Conservation (phyloP, 1,284 basidiomycete genomes). For the Fistulina hepatica region DNA sequence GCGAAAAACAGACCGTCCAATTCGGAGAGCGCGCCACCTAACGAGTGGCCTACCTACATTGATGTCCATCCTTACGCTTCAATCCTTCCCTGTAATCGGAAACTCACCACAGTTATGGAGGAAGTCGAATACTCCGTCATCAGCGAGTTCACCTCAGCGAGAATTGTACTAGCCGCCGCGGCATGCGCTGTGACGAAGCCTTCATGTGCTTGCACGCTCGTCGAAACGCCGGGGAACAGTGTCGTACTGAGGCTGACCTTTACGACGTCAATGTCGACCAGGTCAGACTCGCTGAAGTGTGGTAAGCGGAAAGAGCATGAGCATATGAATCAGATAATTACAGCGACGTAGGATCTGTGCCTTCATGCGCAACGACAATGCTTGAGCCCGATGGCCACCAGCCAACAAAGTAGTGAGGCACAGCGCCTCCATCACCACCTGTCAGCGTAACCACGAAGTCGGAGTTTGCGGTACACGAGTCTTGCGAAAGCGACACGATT, state of each 20-base stretch:
- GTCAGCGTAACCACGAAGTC: slow-evolving; percentile 28
- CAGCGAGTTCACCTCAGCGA: slow-evolving; percentile 15
- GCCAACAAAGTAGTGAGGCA: slow-evolving; percentile 38
- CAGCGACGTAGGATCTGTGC: slow-evolving; percentile 37
- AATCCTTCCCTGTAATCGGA: too few relatives aligned
- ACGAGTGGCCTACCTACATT: slow-evolving; percentile 47
- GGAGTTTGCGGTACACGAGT: slow-evolving; percentile 25
- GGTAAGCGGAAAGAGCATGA: background rate
- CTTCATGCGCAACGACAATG: slow-evolving; percentile 41
- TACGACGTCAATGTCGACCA: slow-evolving; percentile 25
- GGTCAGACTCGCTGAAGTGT: slow-evolving; percentile 21
- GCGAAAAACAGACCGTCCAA: slow-evolving; percentile 40
- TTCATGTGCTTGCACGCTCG: slow-evolving; percentile 24
- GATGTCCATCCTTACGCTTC: too few relatives aligned
- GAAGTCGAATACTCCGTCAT: slow-evolving; percentile 11
- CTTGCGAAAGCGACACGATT: background rate
- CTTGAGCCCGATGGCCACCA: slow-evolving; percentile 29
- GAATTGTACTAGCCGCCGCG: slow-evolving; percentile 15
- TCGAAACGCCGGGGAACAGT: slow-evolving; percentile 31
- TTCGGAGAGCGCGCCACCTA: slow-evolving; percentile 47
- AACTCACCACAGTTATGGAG: slow-evolving; percentile 15
- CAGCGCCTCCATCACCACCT: slow-evolving; percentile 29
- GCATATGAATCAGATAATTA: slow-evolving; percentile 17
- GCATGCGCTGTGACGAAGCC: slow-evolving; percentile 31
- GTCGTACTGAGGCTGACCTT: slow-evolving; percentile 20